Evolutionary conservation across 1,139 yeast genomes (phyloP), one percentile per base, ranked within the genome.

Genomic region (Hansenula lynferdii): DNA sequence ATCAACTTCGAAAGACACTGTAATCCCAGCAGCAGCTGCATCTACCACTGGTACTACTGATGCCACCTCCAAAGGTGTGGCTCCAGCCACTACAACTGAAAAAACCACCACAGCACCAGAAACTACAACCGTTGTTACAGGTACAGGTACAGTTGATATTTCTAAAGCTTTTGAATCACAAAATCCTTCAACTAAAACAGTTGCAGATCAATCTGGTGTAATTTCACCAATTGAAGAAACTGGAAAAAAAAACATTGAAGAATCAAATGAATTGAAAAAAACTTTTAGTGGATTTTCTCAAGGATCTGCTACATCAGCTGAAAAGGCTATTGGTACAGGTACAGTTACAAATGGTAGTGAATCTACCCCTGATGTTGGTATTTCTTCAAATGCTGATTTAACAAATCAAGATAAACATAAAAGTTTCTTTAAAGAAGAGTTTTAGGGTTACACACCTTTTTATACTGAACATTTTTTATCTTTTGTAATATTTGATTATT

Each of bases 221-320:
- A 20, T 29, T 6, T 20, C 25, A 2, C 32, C 32, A 20, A 20
- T 7, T 31, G 14, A 25, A 35, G 20, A 15, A 14, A 9, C 22
- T 16, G 15, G 30, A 35, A 3, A 38, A 44, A n/a, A 38, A 41
- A 37, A 40, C 42, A 39, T 42, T 27, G 32, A 20, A 37, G 56
- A 40, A 21, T 56, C 46, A n/a, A 48, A 49, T 31, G 62, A 52
- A 26, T 40, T 57, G 35, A 51, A 55, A 36, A 53, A 50, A 35
- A 64, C 67, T 2, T 66, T 66, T 42, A 56, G 65, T 22, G 67
- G 67, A 2, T 66, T 66, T 48, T 61, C 67, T 14, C 70, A 66
- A 49, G 70, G 70, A 24, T 65, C 24, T 22, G 24, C 12, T 7
- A 20, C 22, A 7, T 6, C 22, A 7, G 8, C 22, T 20, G 22